Base-by-base conservation (phyloP, 192 early-diverging fungal genomes). In the Thoreauomyces humboldtii region DNA sequence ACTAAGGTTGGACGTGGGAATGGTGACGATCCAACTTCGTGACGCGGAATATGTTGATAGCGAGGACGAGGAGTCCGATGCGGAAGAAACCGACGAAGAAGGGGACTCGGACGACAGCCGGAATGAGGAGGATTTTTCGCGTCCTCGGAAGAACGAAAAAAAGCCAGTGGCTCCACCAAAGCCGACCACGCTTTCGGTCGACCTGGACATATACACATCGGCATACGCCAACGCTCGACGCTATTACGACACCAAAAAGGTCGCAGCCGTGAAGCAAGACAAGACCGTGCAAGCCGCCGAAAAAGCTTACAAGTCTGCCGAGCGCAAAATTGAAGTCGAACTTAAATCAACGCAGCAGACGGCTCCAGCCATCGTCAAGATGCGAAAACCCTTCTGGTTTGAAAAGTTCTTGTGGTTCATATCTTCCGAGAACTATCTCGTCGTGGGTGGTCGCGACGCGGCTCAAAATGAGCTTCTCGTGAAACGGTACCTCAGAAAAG, bases 341-440 rank as follows among this genome's bases (percentile, higher is more conserved):
- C 67, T 98, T 24, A 86, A 89, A 57, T 82, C 87, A 32, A 87
- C 86, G 50, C 58, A 79, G 68, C 45, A 86, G 48, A 83, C 85
- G n/a, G 90, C 85, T 0, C 80, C 86, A 0, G 85, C 83, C 4
- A 94, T 94, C 54, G 87, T 81, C 41, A 88, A 92, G 65, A 85
- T 88, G 57, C 91, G 97, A 61, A 94, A 93, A 59, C 92, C 92
- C 15, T 90, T 87, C 36, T 99, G 95, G 95, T 99, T 99, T 76
- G 97, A 99, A 74, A 95, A 95, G 77, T 99, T 98, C 61, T 61
- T 91, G 29, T 98, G 95, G 95, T 98, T 95, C 60, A 76, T 98
- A 22, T 88, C 89, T 17, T 87, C 88, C 0, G 97, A 99, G 57
- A 94, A 94, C 65, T 92, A 92, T 63, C 73, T 99, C 47, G 84